Percentiles rank a stretch among this genome's conserved stretches.
phyloP scores from a whole-genome alignment of 2,329 filamentous ascomycete species.

The Pseudocercospora fuligena region DNA sequence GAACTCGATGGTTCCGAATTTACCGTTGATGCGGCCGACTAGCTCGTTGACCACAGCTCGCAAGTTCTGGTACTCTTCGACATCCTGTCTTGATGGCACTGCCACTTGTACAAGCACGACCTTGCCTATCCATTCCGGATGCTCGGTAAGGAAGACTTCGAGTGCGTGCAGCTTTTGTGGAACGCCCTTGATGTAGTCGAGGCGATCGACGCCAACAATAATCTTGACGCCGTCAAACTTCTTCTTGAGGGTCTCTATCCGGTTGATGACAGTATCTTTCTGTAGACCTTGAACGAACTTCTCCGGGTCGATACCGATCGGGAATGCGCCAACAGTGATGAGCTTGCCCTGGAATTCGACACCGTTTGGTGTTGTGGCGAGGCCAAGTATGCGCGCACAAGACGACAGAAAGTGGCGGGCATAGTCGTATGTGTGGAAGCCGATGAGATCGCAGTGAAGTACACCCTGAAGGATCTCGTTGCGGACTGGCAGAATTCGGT shows the following conservation, averaged over 20 bases:
- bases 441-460: constrained; percentile 91
- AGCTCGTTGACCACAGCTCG: constrained; percentile 95
- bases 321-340: constrained; percentile 91
- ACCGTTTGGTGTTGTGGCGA: constrained; percentile 85
- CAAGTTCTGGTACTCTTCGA: constrained; percentile 97
- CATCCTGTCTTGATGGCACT: constrained; percentile 90
- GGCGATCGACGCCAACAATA: constrained; percentile 92
- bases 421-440: constrained; percentile 99
- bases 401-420: constrained; percentile 96
- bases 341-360: constrained; percentile 89
- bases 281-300: constrained; percentile 91
- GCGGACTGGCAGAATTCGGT: constrained; percentile 90
- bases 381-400: constrained; percentile 86
- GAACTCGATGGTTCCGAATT: constrained; percentile 95
- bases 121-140: constrained; percentile 97
- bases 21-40: constrained; percentile 94
- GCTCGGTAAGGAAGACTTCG: constrained; percentile 94
- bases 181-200: constrained; percentile 99
- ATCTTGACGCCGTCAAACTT: constrained; percentile 97
- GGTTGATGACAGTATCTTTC: constrained; percentile 82
- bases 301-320: constrained; percentile 96
- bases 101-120: constrained; percentile 96
- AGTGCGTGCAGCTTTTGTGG: constrained; percentile 96
- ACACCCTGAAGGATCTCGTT: constrained; percentile 86
- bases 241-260: constrained; percentile 80